Conservation (phyloP, 176 grass and related monocot genomes). For the Triticum monococcum region DNA sequence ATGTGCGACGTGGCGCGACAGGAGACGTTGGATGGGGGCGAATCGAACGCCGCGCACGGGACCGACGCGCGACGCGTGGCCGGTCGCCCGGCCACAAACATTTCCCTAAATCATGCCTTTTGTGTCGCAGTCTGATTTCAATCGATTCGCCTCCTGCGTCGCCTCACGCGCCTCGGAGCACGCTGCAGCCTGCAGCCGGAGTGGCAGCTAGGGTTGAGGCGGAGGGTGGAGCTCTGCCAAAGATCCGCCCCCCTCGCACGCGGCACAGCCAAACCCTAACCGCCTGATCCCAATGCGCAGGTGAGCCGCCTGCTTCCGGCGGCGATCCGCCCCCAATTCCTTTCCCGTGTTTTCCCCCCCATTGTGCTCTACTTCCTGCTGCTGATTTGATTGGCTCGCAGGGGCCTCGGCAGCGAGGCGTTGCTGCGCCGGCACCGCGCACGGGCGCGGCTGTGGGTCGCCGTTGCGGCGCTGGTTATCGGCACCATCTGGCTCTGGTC, state of each 20-base stretch:
- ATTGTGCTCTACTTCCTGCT: not conserved
- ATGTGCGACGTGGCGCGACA: no score
- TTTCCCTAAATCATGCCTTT: no score
- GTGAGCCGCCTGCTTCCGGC: not conserved
- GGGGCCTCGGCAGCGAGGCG: slow-evolving; percentile 13
- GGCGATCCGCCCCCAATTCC: not conserved
- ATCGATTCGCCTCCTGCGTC: no score
- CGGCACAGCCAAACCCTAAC: not conserved
- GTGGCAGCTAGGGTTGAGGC: no score
- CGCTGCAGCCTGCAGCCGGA: no score
- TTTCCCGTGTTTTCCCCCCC: not conserved
- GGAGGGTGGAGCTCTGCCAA: no score
- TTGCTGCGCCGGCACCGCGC: slow-evolving; percentile 10
- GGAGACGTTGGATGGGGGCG: no score
- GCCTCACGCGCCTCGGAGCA: no score
- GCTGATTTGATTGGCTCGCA: not conserved
- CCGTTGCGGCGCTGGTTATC: slow-evolving; percentile 28
- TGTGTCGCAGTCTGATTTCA: no score
- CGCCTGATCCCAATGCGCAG: slow-evolving; percentile 37
- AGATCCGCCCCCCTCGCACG: not conserved
- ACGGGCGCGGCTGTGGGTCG: slow-evolving; percentile 36
- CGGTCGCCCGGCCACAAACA: no score
- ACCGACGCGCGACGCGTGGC: no score
- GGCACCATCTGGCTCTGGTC: slow-evolving; percentile 42
- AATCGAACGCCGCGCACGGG: no score